These are phyloP conservation scores for Hymenoscyphus occultus DNA, from an alignment of 2,329 filamentous ascomycete genomes.

Conservation along the genomic window DNA sequence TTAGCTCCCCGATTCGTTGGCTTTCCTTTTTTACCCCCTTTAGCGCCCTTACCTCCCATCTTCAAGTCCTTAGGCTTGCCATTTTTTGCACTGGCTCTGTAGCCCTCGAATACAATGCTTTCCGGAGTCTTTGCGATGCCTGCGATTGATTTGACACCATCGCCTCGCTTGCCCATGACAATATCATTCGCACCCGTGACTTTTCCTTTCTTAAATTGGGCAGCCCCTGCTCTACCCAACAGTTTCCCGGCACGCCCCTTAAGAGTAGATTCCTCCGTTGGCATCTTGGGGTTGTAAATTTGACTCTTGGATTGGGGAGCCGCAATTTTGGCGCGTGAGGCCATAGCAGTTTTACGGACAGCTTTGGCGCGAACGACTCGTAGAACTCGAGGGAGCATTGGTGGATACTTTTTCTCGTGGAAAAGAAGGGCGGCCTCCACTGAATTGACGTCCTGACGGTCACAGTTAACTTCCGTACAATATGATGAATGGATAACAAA, in stretches of 20 bases:
- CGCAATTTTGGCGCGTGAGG: conserved; percentile 28
- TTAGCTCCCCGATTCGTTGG: conserved; percentile 38
- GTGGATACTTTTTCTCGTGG: conserved; percentile 88
- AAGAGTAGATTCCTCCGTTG: conserved; percentile 65
- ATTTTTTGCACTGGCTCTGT: conserved; percentile 65
- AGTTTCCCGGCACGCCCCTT: conserved; percentile 73
- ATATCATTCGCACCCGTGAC: conserved; percentile 32
- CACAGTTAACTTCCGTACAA: conserved; percentile 21
- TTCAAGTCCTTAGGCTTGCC: conserved; percentile 61
- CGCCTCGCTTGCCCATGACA: conserved; percentile 25
- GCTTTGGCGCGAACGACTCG: conserved; percentile 73
- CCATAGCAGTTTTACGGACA: conserved; percentile 40
- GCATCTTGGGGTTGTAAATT: conserved; percentile 66
- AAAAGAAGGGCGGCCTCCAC: conserved; percentile 89
- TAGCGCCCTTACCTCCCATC: conserved; percentile 55
- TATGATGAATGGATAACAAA: conserved; percentile 13
- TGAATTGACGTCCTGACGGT: conserved; percentile 66
- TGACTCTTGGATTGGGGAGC: conserved; percentile 34
- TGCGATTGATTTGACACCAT: conserved; percentile 22
- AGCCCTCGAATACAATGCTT: conserved; percentile 76
- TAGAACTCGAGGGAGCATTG: conserved; percentile 84
- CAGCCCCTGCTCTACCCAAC: conserved; percentile 66
- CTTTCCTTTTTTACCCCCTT: conserved; percentile 44
- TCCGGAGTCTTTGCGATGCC: conserved; percentile 57
- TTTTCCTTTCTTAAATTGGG: conserved; percentile 34